Base-by-base conservation (phyloP, 176 grass and related monocot species). In the Avena atlantica region DNA sequence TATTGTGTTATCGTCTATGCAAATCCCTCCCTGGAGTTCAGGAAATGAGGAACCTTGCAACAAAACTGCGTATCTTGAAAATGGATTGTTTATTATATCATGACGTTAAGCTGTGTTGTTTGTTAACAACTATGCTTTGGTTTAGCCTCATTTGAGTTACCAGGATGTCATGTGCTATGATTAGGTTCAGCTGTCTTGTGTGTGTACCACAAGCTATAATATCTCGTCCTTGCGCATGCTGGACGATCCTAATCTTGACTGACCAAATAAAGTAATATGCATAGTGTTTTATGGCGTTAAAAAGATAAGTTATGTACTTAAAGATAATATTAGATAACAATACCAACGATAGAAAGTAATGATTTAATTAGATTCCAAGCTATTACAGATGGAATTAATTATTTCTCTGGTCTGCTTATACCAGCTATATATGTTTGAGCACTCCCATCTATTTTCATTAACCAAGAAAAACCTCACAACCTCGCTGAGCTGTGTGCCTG, bases 21-120 rank as follows among this genome's bases (percentile, higher is more conserved):
- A 47, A 63, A 80, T 17, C 3, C 57, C 59, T 48, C 21, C 21
- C 78, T 2, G 8, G 21, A 17, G 37, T 24, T 63, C 37, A 80
- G 37, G 37, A 48, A 80, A 80, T 63, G 78, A 80, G 37, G 58
- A 64, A 27, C 8, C 21, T 48, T 80, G 34, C 31, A 79, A 44
- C 55, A 63, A 61, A 17, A 44, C 24, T 45, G 12, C 16, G 29
- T 57, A 37, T 6, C 42, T 5, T 80, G 8, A 80, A 80, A 63
- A 14, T 4, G 11, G 10, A 42, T 59, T 8, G 0, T 19, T 40
- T 40, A 3, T 52, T 11, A 8, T 27, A 62, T 21, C 47, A 47
- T 48, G 17, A 17, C 8, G 8, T 40, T 47, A 47, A 64, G 59
- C 21, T 25, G n/a, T 48, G 21, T 48, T 63, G 58, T 64, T 80